Evolutionary conservation across 108 stramenopile species (phyloP).

Genomic region (Nannochloropsis oceanica): DNA sequence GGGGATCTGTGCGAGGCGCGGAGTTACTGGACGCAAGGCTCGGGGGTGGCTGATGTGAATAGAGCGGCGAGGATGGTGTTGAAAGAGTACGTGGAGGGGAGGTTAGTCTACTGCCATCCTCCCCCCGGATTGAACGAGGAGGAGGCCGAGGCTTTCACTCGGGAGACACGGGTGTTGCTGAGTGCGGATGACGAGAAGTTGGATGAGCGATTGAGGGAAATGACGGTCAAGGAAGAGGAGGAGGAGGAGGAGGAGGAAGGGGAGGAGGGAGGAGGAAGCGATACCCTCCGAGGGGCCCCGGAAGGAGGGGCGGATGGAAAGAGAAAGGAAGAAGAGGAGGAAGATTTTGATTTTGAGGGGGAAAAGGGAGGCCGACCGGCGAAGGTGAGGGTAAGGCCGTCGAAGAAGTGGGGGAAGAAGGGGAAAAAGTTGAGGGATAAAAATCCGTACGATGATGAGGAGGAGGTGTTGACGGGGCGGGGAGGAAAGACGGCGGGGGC

Average conservation of each 20-base stretch:
- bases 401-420: conserved; percentile 42
- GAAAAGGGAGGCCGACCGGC: conserved; percentile 17
- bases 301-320: not conserved
- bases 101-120: conserved; percentile 74
- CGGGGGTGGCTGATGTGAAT: conserved; percentile 74
- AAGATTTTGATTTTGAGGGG: not conserved
- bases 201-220: conserved; percentile 9
- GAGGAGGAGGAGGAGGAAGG: conserved; percentile 19
- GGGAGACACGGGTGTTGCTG: conserved; percentile 20
- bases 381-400: not conserved
- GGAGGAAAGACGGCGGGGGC: conserved; percentile 3
- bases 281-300: not conserved
- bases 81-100: conserved; percentile 85
- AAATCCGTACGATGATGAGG: conserved; percentile 27
- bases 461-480: not conserved
- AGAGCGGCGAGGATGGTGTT: conserved; percentile 76
- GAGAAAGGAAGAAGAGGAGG: not conserved
- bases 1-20: conserved; percentile 74
- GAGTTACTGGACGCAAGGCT: conserved; percentile 66
- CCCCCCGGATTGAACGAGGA: conserved; percentile 52
- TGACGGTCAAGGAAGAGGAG: conserved; percentile 26
- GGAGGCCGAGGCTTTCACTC: conserved; percentile 39
- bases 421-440: conserved; percentile 31
- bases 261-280: not conserved
- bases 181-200: conserved; percentile 4